A percentile compares a stretch with the other conserved stretches of the same genome.
Evolutionary conservation across 2,329 filamentous ascomycete genomes (phyloP).

Genomic region (Cryphonectria nitschkei): DNA sequence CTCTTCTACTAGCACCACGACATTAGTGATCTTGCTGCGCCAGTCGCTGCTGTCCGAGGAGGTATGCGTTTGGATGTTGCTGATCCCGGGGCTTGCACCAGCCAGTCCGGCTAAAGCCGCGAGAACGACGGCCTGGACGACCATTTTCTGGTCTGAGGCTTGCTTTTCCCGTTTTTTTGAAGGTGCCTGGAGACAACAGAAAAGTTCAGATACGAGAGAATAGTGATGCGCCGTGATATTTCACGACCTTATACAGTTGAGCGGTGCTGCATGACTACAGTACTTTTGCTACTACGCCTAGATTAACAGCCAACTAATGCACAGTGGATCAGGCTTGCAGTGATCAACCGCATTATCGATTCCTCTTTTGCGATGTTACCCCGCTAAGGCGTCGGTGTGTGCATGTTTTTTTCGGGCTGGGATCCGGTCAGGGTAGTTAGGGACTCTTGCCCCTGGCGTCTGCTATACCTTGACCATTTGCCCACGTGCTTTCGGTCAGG

Average conservation of each 20-base stretch:
- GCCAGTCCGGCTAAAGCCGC: conserved; percentile 24
- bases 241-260: background rate
- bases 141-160: background rate
- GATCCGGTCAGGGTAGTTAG: background rate
- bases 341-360: conserved; percentile 13
- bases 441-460: background rate
- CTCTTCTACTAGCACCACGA: conserved; percentile 25
- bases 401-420: background rate
- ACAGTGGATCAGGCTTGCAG: conserved; percentile 5
- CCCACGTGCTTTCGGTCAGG: background rate
- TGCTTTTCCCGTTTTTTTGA: too few relatives aligned
- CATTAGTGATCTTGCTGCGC: conserved; percentile 28
- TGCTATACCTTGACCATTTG: background rate
- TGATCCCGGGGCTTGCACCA: conserved; percentile 1
- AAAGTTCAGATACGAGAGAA: background rate
- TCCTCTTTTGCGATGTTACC: conserved; percentile 10
- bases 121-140: conserved; percentile 3
- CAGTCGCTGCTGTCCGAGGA: conserved; percentile 16
- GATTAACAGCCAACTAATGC: background rate
- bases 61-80: conserved; percentile 10
- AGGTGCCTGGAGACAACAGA: background rate
- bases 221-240: background rate
- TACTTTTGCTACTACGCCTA: background rate
- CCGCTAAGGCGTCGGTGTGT: background rate
- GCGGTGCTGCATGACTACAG: too few relatives aligned